Percentiles rank a stretch among this genome's conserved stretches.
phyloP scores from a whole-genome alignment of 768 basidiomycete species.

The Lanmaoa rubissima region DNA sequence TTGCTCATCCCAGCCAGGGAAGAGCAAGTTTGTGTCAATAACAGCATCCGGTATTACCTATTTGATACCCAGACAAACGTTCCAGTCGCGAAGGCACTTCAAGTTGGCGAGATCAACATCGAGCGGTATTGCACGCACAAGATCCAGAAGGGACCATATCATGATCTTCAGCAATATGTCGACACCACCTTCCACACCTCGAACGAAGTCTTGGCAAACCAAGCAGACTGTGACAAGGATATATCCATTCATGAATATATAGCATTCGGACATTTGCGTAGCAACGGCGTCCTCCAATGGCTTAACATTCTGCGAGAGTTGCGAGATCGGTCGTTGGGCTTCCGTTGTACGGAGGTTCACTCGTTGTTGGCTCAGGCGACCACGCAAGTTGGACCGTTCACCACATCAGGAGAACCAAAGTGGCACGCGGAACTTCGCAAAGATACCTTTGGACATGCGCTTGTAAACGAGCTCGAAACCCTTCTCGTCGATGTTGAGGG shows the following conservation, averaged over 20 bases:
- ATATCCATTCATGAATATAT: slow-evolving; percentile 44
- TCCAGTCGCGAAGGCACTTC: slow-evolving; percentile 18
- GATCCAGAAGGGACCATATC: slow-evolving; percentile 35
- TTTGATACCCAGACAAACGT: slow-evolving; percentile 22
- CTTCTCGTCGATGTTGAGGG: slow-evolving; percentile 33
- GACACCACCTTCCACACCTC: slow-evolving; percentile 35
- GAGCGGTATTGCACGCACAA: slow-evolving; percentile 28
- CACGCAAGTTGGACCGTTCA: slow-evolving; percentile 39
- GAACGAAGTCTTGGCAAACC: slow-evolving; percentile 43
- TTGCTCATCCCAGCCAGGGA: slow-evolving; percentile 16
- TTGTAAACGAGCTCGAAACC: slow-evolving; percentile 35
- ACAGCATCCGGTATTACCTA: slow-evolving; percentile 29
- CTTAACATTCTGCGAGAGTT: slow-evolving; percentile 47
- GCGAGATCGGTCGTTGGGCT: slow-evolving; percentile 34
- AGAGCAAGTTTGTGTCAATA: slow-evolving; percentile 25
- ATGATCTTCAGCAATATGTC: slow-evolving; percentile 36
- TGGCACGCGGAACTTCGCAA: slow-evolving; percentile 41
- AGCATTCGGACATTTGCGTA: slow-evolving; percentile 43
- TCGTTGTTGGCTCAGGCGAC: slow-evolving; percentile 41
- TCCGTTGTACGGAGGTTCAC: slow-evolving; percentile 41
- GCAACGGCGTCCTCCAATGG: slow-evolving; percentile 49
- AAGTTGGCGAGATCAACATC: slow-evolving; percentile 2
- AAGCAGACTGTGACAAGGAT: slow-evolving; percentile 38
- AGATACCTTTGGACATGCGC: slow-evolving; percentile 29
- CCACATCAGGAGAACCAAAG: background rate